A percentile compares a stretch with the other conserved stretches of the same genome.
These are phyloP conservation scores for Leishmania turanica DNA, from an alignment of 208 protist genomes.

Conservation along the genomic window DNA sequence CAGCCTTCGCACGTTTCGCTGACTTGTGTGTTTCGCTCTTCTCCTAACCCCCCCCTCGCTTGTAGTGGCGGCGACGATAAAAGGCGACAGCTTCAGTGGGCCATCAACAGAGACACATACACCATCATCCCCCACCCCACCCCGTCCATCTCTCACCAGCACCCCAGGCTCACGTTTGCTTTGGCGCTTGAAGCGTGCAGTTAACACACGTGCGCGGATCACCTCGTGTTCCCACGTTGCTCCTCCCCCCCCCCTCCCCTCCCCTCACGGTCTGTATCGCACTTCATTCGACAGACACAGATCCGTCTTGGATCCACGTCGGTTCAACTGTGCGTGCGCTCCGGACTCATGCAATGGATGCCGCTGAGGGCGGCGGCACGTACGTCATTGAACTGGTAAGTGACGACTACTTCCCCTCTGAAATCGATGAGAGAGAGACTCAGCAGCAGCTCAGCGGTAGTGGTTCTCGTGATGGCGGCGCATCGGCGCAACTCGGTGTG, in stretches of 20 bases:
- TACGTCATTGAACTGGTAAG: not conserved
- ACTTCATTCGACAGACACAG: not conserved
- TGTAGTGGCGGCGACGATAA: not conserved
- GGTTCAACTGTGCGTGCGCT: not conserved
- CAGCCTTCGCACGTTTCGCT: not conserved
- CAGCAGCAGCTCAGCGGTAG: not conserved
- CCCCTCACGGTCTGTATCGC: not conserved
- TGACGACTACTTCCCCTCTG: conserved; percentile 18
- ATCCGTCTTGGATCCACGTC: not conserved
- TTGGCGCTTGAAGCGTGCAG: not conserved
- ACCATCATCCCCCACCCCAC: not conserved
- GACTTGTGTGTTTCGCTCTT: not conserved
- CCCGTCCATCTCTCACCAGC: not conserved
- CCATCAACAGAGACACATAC: not conserved
- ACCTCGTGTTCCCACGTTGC: not conserved
- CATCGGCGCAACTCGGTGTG: not conserved
- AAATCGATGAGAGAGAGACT: not conserved
- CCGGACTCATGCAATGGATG: not conserved
- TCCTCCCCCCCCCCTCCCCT: not conserved
- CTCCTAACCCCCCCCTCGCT: not conserved
- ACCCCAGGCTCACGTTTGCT: not conserved
- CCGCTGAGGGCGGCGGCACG: not conserved
- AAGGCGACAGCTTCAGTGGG: not conserved
- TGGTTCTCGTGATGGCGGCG: not conserved
- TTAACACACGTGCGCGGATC: not conserved